Conservation (phyloP, 2,329 filamentous ascomycete genomes). For the Monosporascus sp. region DNA sequence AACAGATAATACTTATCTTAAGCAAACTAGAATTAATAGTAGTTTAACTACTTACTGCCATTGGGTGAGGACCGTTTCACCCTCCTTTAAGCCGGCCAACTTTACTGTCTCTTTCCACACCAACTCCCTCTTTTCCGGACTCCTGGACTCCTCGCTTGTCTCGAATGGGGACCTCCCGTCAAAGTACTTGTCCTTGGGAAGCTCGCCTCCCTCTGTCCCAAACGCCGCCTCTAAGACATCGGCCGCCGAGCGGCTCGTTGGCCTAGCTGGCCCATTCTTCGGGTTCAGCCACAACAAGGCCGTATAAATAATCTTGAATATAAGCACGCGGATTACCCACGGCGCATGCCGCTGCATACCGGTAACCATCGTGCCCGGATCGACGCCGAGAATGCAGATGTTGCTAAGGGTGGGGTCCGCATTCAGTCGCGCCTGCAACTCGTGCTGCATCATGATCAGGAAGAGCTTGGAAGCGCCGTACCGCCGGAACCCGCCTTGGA, state of each 20-base stretch:
- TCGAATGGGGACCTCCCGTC: not conserved
- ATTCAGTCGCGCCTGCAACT: conserved; percentile 29
- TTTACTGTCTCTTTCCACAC: conserved; percentile 6
- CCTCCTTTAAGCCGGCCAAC: conserved; percentile 1
- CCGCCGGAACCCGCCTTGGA: conserved; percentile 25
- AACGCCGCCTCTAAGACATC: not conserved
- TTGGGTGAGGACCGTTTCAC: conserved; percentile 1
- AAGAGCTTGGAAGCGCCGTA: conserved; percentile 36
- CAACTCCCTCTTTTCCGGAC: not conserved
- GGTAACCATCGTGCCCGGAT: conserved; percentile 33
- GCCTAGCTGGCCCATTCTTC: not conserved
- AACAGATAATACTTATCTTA: too few species aligned
- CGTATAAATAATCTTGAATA: conserved; percentile 5
- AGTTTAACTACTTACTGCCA: conserved; percentile 4
- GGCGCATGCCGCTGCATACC: conserved; percentile 15
- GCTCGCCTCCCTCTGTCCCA: not conserved
- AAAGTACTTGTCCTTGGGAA: conserved; percentile 1
- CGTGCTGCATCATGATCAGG: conserved; percentile 31
- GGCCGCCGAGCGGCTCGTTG: not conserved
- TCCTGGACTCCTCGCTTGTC: conserved; percentile 1
- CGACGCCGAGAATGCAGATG: conserved; percentile 30
- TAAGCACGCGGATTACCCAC: conserved; percentile 2
- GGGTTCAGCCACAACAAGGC: conserved; percentile 2
- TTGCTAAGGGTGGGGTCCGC: conserved; percentile 27
- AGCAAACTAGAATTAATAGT: too few species aligned